These are phyloP conservation scores for Diospyros kaki DNA, from an alignment of 148 eudicot species.

Conservation along the genomic window DNA sequence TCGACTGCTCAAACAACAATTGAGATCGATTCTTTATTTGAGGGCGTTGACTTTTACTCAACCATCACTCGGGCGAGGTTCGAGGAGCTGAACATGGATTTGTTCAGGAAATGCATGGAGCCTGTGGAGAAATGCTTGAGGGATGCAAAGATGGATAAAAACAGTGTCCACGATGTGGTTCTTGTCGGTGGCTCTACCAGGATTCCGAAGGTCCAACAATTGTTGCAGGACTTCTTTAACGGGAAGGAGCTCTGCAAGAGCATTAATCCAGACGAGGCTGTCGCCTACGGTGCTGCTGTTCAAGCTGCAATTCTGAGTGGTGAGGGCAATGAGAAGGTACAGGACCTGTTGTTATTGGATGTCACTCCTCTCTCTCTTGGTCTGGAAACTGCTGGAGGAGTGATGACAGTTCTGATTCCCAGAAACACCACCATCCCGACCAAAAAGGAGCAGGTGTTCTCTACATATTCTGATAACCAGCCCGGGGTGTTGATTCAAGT, in stretches of 20 bases:
- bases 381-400: slow-evolving; percentile 54
- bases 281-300: slow-evolving; percentile 51
- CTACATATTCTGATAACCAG: slow-evolving; percentile 52
- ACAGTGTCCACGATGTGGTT: slow-evolving; percentile 44
- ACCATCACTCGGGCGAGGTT: slow-evolving; percentile 51
- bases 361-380: slow-evolving; percentile 51
- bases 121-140: slow-evolving; percentile 56
- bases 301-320: slow-evolving; percentile 53
- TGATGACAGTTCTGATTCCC: slow-evolving; percentile 51
- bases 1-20: slow-evolving; percentile 50
- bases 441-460: slow-evolving; percentile 55
- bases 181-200: slow-evolving; percentile 57
- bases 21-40: slow-evolving; percentile 45
- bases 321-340: slow-evolving; percentile 55
- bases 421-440: slow-evolving; percentile 56
- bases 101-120: slow-evolving; percentile 66
- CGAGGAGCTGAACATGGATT: slow-evolving; percentile 50
- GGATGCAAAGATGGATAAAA: slow-evolving; percentile 55
- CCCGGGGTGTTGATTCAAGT: slow-evolving; percentile 56
- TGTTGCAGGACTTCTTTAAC: slow-evolving; percentile 49
- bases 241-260: slow-evolving; percentile 60
- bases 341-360: slow-evolving; percentile 44
- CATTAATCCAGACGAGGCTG: slow-evolving; percentile 55
- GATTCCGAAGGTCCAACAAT: slow-evolving; percentile 49
- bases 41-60: slow-evolving; percentile 55